Conservation (phyloP, 1,284 basidiomycete species). For the Pascua guehoae region DNA sequence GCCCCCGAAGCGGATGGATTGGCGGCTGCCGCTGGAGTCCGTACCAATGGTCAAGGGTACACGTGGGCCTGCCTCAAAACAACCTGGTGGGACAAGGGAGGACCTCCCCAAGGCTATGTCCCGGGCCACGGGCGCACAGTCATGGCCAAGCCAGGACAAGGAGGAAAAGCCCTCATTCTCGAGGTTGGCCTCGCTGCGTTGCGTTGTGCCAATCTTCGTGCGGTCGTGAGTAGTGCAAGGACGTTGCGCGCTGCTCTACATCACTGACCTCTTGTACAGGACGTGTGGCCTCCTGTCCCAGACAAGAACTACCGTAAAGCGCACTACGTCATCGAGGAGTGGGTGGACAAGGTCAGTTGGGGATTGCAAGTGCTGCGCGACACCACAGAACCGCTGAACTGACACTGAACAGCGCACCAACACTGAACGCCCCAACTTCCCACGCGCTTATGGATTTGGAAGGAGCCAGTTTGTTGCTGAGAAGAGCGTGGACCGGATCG, state of each 20-base stretch:
- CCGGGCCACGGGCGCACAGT: constrained; percentile 45
- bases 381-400: background rate
- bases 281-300: constrained; percentile 75
- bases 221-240: constrained; percentile 49
- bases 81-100: constrained; percentile 71
- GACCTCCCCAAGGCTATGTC: constrained; percentile 36
- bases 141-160: constrained; percentile 23
- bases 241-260: background rate
- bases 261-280: constrained; percentile 48
- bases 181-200: constrained; percentile 79
- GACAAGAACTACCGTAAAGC: constrained; percentile 77
- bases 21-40: constrained; percentile 26
- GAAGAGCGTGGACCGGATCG: constrained; percentile 63
- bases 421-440: constrained; percentile 36
- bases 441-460: constrained; percentile 57
- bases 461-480: constrained; percentile 69
- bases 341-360: constrained; percentile 66
- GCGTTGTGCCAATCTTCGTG: constrained; percentile 66
- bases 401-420: constrained; percentile 36
- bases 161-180: constrained; percentile 56
- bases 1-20: constrained; percentile 12
- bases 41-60: constrained; percentile 57
- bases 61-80: constrained; percentile 59
- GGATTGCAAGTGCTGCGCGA: background rate
- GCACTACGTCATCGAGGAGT: constrained; percentile 72